Conservation (phyloP, 345 rosid genomes). For the Linum lewisii region DNA sequence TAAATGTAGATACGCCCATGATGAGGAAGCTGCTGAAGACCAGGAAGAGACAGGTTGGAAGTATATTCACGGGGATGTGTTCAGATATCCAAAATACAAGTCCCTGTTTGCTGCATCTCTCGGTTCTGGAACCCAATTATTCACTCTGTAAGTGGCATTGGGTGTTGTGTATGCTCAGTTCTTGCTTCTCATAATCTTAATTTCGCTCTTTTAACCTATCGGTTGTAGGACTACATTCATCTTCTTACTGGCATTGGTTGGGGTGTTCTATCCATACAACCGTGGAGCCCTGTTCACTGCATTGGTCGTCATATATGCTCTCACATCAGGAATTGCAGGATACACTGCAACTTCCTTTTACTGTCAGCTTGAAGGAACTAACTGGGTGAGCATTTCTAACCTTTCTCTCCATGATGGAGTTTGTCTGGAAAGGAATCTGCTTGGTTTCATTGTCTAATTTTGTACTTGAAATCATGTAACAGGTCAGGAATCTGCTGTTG, state of each 20-base stretch:
- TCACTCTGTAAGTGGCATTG: slow-evolving; percentile 20
- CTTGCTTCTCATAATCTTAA: not conserved
- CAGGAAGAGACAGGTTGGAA: slow-evolving; percentile 32
- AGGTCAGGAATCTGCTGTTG: slow-evolving; percentile 23
- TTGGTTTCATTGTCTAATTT: not conserved
- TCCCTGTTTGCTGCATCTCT: slow-evolving; percentile 23
- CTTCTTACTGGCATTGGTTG: slow-evolving; percentile 22
- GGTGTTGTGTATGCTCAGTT: not conserved
- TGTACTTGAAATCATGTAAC: not conserved
- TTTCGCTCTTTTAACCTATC: not conserved
- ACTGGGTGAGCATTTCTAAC: slow-evolving; percentile 15
- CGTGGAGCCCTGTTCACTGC: slow-evolving; percentile 28
- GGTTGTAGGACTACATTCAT: slow-evolving; percentile 16
- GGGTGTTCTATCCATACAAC: slow-evolving; percentile 27
- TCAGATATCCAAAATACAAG: slow-evolving; percentile 22
- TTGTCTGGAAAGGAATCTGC: too few relatives aligned
- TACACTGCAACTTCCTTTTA: slow-evolving; percentile 24
- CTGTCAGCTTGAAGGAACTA: slow-evolving; percentile 25
- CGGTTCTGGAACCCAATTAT: slow-evolving; percentile 25
- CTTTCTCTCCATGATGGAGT: not conserved
- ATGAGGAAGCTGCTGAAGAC: slow-evolving; percentile 24
- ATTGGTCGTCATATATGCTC: slow-evolving; percentile 24
- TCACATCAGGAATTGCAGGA: slow-evolving; percentile 25
- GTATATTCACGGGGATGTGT: slow-evolving; percentile 26
- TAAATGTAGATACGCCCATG: slow-evolving; percentile 18